Percentiles rank a stretch among this genome's conserved stretches.
phyloP scores from a whole-genome alignment of 2,329 filamentous ascomycete species.

The Nothophoma quercina region DNA sequence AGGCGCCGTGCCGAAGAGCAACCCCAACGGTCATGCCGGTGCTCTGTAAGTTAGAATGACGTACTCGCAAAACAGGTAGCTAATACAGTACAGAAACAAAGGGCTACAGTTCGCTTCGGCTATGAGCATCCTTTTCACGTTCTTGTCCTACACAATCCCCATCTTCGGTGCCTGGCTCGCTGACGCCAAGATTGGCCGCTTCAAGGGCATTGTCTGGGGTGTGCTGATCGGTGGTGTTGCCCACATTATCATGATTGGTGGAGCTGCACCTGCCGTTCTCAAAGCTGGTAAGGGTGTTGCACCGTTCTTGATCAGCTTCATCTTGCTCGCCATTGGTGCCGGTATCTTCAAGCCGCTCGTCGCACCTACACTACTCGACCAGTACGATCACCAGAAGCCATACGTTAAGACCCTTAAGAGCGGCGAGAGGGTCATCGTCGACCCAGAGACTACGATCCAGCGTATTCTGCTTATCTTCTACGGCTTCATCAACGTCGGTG shows the following conservation, averaged over 20 bases:
- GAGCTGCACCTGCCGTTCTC: slow-evolving; percentile 53
- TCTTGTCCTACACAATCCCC: slow-evolving; percentile 66
- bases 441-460: slow-evolving; percentile 55
- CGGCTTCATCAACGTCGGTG: slow-evolving; percentile 16
- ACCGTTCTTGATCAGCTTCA: slow-evolving; percentile 51
- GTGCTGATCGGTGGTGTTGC: slow-evolving; percentile 51
- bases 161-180: slow-evolving; percentile 56
- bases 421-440: slow-evolving; percentile 45
- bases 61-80: not conserved
- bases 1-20: slow-evolving; percentile 41
- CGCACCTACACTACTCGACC: slow-evolving; percentile 55
- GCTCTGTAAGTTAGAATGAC: slow-evolving; percentile 52
- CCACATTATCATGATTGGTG: slow-evolving; percentile 45
- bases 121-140: slow-evolving; percentile 62
- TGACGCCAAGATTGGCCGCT: slow-evolving; percentile 53
- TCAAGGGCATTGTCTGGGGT: slow-evolving; percentile 49
- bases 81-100: slow-evolving; percentile 49
- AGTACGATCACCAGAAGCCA: slow-evolving; percentile 52
- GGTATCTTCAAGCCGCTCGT: slow-evolving; percentile 54
- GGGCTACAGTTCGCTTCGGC: slow-evolving; percentile 64
- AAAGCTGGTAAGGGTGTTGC: slow-evolving; percentile 45
- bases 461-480: slow-evolving; percentile 50
- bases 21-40: slow-evolving; percentile 55
- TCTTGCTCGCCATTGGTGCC: slow-evolving; percentile 37
- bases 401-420: slow-evolving; percentile 54